Conservation (phyloP, 2,329 filamentous ascomycete species). For the Calycina herbarum region DNA sequence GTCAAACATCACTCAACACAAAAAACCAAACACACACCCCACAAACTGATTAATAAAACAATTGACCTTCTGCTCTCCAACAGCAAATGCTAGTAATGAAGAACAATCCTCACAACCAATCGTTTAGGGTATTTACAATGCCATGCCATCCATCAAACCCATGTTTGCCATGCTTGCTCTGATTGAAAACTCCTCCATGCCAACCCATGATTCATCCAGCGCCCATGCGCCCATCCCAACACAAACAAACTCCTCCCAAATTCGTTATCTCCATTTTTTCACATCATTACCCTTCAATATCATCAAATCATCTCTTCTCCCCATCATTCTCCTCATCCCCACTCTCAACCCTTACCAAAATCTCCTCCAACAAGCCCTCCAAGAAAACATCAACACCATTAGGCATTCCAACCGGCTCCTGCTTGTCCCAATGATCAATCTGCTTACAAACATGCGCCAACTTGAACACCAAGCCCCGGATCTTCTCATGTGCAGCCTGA, state of each 20-base stretch:
- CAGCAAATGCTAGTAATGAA: too few relatives aligned
- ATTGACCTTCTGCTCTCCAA: too few relatives aligned
- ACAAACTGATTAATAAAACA: too few relatives aligned
- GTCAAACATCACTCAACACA: too few relatives aligned
- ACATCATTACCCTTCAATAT: not conserved
- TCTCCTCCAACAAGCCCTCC: constrained; percentile 90
- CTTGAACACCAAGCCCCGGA: constrained; percentile 79
- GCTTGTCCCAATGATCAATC: constrained; percentile 84
- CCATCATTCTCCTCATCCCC: constrained; percentile 50
- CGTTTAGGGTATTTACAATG: constrained; percentile 2
- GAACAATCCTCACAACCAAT: not conserved
- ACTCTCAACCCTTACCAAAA: constrained; percentile 87
- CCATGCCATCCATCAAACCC: not conserved
- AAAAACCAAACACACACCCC: too few relatives aligned
- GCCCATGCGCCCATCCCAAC: too few relatives aligned
- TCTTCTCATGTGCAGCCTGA: constrained; percentile 75
- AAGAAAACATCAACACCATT: constrained; percentile 85
- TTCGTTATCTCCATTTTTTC: not conserved
- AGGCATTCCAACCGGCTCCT: constrained; percentile 89
- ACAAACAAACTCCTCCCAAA: too few relatives aligned
- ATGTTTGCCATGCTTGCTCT: not conserved
- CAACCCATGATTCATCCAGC: too few relatives aligned
- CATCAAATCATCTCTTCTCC: constrained; percentile 22
- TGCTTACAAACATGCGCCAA: constrained; percentile 81
- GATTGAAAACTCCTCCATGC: not conserved